These are phyloP conservation scores for Entomortierella chlamydospora DNA, from an alignment of 192 early-diverging fungal species.

Conservation along the genomic window DNA sequence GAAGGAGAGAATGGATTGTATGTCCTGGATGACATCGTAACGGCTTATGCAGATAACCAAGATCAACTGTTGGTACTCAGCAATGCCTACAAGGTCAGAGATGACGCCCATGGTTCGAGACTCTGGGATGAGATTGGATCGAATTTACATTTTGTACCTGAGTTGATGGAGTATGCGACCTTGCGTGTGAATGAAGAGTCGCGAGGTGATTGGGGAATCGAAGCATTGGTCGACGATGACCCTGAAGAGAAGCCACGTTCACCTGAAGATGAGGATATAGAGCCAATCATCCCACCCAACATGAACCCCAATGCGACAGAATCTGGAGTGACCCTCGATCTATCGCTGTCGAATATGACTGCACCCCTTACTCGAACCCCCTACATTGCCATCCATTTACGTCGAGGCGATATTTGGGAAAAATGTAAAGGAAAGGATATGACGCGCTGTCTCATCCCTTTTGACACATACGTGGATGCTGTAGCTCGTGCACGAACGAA, in stretches of 20 bases:
- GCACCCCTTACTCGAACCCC: slow-evolving; percentile 12
- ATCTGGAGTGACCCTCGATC: neutral
- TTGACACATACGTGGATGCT: slow-evolving; percentile 3
- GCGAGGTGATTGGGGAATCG: neutral
- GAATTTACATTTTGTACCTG: slow-evolving; percentile 30
- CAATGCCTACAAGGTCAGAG: slow-evolving; percentile 32
- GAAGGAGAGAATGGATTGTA: slow-evolving; percentile 4
- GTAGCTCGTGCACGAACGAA: neutral
- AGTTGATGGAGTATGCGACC: slow-evolving; percentile 32
- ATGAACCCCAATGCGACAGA: neutral
- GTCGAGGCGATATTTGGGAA: slow-evolving; percentile 27
- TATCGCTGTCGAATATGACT: neutral
- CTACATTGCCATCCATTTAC: slow-evolving; percentile 39
- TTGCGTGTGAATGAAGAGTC: slow-evolving; percentile 19
- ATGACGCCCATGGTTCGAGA: neutral
- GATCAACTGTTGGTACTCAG: slow-evolving; percentile 19
- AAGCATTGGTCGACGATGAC: slow-evolving; percentile 17
- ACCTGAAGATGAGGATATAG: neutral
- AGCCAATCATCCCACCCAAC: neutral
- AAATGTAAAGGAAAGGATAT: slow-evolving; percentile 7
- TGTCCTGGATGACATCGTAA: slow-evolving; percentile 26
- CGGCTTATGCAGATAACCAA: slow-evolving; percentile 6
- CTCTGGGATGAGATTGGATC: slow-evolving; percentile 20
- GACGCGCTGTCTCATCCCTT: slow-evolving; percentile 14
- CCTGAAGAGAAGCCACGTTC: slow-evolving; percentile 13